Evolutionary conservation across 805 yeast species (phyloP).

Genomic region (Lipomyces mesembrius): DNA sequence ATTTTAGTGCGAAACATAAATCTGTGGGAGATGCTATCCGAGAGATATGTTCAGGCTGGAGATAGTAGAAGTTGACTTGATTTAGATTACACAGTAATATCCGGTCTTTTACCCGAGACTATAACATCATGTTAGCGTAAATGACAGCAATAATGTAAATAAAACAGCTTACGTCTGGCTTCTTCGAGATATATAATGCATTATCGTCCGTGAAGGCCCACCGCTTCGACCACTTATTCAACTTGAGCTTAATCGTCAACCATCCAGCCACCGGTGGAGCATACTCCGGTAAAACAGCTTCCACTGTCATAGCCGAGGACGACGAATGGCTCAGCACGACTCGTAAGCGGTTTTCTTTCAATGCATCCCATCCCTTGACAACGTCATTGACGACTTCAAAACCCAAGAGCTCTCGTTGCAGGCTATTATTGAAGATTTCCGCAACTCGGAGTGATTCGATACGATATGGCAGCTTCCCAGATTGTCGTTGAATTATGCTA

Average conservation of each 20-base stretch:
- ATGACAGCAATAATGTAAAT: background rate
- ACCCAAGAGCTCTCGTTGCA: constrained; percentile 21
- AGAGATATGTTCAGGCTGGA: background rate
- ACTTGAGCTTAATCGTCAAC: constrained; percentile 15
- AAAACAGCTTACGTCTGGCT: constrained; percentile 9
- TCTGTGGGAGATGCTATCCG: constrained; percentile 10
- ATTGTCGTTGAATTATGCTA: constrained; percentile 15
- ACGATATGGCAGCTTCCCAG: constrained; percentile 4
- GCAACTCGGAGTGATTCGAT: constrained; percentile 36
- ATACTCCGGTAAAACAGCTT: constrained; percentile 13
- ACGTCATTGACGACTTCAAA: constrained; percentile 24
- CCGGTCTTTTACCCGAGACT: constrained; percentile 24
- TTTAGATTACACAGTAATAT: constrained; percentile 18
- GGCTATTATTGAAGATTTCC: constrained; percentile 11
- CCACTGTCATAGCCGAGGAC: constrained; percentile 8
- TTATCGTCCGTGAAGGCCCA: constrained; percentile 25
- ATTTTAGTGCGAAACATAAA: constrained; percentile 23
- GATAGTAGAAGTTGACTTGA: constrained; percentile 17
- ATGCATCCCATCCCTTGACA: constrained; percentile 20
- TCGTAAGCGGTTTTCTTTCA: constrained; percentile 6
- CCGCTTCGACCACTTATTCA: constrained; percentile 25
- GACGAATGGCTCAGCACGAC: constrained; percentile 8
- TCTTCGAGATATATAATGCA: constrained; percentile 19
- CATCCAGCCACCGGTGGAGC: constrained; percentile 26
- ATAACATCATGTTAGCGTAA: background rate